Evolutionary conservation across 2,329 filamentous ascomycete species (phyloP), one percentile per base, ranked within the genome.

Genomic region (Beauveria sp.): DNA sequence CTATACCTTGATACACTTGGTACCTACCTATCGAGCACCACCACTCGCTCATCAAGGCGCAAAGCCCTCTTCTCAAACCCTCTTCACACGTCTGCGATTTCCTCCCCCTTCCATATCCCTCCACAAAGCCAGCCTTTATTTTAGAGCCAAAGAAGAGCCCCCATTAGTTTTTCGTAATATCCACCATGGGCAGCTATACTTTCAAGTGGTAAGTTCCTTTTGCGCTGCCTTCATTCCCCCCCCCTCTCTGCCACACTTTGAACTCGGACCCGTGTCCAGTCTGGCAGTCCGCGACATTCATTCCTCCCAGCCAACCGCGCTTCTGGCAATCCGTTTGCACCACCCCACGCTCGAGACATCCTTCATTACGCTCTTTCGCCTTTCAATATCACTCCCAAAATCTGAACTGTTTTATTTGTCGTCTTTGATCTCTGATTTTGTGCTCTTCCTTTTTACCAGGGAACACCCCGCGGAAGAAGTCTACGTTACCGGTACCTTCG

Each of bases 401-500:
- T 34, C 22, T 51, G 6, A 50, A 38, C 16, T 18, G 16, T 40
- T 34, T 42, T 8, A 6, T 43, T 24, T 20, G 14, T 46, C 38
- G 24, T 20, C 24, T 18, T 28, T n/a, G 20, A 31, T 49, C 12
- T 43, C 61, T 58, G 43, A 62, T 43, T 26, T 40, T 7, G 43
- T 38, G 12, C 34, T 5, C 18, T 31, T 48, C 1, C 54, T 53
- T 53, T 18, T 31, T 58, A 64, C 63, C 65, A 97, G 93, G 93
- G 86, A 88, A 72, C 88, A 95, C 74, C 80, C 86, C 69, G 93
- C 90, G 73, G 83, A 87, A 68, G 89, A 96, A 73, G 93, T 98
- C 74, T 93, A 89, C 76, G 95, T 98, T 69, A 98, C 93, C 46
- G 95, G 95, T 73, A 93, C 90, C 65, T 98, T 98, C 73, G 93